A percentile compares a stretch with the other conserved stretches of the same genome.
These are phyloP conservation scores for Arbutus unedo DNA, from an alignment of 148 eudicot species.

Conservation along the genomic window DNA sequence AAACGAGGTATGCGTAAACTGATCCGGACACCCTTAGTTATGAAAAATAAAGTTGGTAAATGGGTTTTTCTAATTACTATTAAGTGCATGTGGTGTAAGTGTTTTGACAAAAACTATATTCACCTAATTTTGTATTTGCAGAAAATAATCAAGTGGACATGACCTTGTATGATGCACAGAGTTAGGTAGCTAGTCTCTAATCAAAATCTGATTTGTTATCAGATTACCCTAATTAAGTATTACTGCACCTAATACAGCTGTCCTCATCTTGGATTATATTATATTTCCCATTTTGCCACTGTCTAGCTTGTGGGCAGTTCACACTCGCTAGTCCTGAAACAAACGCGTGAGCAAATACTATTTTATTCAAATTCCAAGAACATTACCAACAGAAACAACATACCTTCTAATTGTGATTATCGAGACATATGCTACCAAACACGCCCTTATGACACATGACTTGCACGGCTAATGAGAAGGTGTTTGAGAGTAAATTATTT, in stretches of 20 bases:
- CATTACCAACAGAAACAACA: background rate
- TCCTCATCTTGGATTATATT: background rate
- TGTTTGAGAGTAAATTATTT: too few species aligned
- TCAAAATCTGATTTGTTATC: constrained; percentile 8
- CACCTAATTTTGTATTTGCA: background rate
- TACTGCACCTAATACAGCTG: background rate
- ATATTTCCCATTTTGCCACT: background rate
- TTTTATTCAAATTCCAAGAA: background rate
- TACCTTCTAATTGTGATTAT: background rate
- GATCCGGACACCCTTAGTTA: too few species aligned
- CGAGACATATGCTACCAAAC: background rate
- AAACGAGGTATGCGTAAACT: too few species aligned
- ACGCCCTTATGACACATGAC: constrained; percentile 8
- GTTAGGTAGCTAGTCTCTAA: constrained; percentile 19
- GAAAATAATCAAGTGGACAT: background rate
- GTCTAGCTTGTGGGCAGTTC: background rate
- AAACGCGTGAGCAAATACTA: background rate
- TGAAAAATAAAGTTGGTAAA: too few species aligned
- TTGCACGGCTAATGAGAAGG: background rate
- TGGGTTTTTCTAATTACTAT: too few species aligned
- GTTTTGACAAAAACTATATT: background rate
- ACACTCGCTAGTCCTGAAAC: background rate
- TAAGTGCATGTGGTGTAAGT: background rate
- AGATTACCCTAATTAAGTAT: too few species aligned
- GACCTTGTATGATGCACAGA: background rate